Conservation (phyloP, 495 filamentous ascomycete genomes). For the Polyplosphaeria fusca region DNA sequence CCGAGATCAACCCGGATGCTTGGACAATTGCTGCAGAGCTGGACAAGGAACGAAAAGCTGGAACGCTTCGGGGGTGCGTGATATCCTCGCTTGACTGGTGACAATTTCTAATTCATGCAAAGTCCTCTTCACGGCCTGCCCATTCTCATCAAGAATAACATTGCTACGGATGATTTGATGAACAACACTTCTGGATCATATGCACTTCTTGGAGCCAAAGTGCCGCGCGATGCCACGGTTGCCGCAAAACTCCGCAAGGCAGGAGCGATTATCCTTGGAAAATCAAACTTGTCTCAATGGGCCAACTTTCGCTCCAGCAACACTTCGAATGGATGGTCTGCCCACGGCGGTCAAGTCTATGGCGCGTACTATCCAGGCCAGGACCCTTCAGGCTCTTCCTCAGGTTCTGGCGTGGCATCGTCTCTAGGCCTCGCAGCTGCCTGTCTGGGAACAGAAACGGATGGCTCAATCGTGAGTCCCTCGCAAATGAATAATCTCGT, state of each 20-base stretch:
- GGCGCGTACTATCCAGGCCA: conserved; percentile 51
- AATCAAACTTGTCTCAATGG: conserved; percentile 56
- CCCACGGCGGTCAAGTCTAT: conserved; percentile 51
- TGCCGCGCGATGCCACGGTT: conserved; percentile 38
- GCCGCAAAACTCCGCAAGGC: conserved; percentile 42
- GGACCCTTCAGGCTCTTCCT: conserved; percentile 55
- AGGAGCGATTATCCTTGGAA: conserved; percentile 49
- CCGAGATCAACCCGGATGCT: conserved; percentile 59
- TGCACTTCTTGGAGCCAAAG: conserved; percentile 42
- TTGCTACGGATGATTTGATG: conserved; percentile 66
- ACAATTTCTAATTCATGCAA: not conserved
- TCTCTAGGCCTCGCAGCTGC: conserved; percentile 51
- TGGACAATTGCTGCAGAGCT: conserved; percentile 50
- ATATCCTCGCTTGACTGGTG: not conserved
- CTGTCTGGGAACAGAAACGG: conserved; percentile 49
- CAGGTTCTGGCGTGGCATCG: conserved; percentile 51
- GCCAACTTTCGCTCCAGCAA: conserved; percentile 51
- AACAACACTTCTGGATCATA: conserved; percentile 64
- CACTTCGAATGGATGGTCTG: conserved; percentile 55
- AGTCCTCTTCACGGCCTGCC: conserved; percentile 65
- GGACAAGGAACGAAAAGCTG: conserved; percentile 51
- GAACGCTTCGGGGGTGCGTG: conserved; percentile 44
- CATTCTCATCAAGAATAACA: conserved; percentile 69
- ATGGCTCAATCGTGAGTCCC: conserved; percentile 42
- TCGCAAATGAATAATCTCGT: conserved; percentile 43